A percentile compares a stretch with the other conserved stretches of the same genome.
phyloP scores from a whole-genome alignment of 768 basidiomycete species.

The Hericium coralloides region DNA sequence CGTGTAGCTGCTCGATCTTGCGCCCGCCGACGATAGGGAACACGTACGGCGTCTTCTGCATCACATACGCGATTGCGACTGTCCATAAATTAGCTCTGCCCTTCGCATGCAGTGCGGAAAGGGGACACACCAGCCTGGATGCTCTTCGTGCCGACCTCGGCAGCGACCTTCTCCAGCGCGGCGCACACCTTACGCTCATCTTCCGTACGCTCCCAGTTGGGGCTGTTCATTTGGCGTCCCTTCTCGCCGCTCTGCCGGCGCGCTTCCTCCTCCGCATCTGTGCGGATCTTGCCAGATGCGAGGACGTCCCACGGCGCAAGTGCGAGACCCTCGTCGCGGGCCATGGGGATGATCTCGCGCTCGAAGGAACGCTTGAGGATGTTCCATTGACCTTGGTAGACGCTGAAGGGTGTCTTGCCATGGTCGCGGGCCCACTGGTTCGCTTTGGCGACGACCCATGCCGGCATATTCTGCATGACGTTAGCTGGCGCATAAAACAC shows the following conservation, averaged over 20 bases:
- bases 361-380: constrained; percentile 30
- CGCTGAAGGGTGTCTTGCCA: constrained; percentile 32
- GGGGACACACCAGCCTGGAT: constrained; percentile 11
- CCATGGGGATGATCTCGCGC: constrained; percentile 32
- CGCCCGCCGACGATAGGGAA: constrained; percentile 26
- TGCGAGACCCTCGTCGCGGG: constrained; percentile 21
- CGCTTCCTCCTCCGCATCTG: constrained; percentile 26
- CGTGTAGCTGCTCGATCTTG: constrained; percentile 40
- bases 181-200: not conserved
- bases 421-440: constrained; percentile 31
- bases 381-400: constrained; percentile 32
- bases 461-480: constrained; percentile 21
- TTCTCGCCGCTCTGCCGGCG: constrained; percentile 21
- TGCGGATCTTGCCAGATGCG: constrained; percentile 29
- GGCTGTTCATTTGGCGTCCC: constrained; percentile 20
- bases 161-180: constrained; percentile 21
- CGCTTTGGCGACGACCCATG: constrained; percentile 27
- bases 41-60: constrained; percentile 38
- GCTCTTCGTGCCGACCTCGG: constrained; percentile 25
- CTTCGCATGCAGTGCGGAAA: not conserved
- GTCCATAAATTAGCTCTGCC: not conserved
- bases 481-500: not conserved
- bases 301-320: constrained; percentile 34
- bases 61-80: constrained; percentile 46
- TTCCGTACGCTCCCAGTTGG: not conserved